Conservation (phyloP, 1,284 basidiomycete species). For the Neonothopanus nambi region DNA sequence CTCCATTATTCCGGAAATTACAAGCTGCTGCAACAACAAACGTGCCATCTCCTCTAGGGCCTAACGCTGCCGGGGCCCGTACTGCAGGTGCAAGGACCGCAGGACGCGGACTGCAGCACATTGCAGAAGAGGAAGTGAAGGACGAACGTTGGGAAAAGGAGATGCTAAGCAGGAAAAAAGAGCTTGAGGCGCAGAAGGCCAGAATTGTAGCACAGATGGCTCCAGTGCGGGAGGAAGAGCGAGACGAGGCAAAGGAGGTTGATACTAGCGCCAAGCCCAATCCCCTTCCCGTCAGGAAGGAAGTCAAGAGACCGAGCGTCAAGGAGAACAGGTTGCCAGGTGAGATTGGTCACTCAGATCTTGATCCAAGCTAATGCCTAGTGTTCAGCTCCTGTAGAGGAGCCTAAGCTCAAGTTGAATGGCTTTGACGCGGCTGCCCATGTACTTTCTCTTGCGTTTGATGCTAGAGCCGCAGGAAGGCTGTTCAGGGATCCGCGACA, state of each 20-base stretch:
- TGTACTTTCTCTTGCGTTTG: constrained; percentile 70
- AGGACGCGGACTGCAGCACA: constrained; percentile 43
- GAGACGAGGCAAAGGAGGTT: constrained; percentile 33
- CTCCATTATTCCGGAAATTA: constrained; percentile 46
- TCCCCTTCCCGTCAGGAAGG: constrained; percentile 35
- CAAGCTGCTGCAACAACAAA: constrained; percentile 32
- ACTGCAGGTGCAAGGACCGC: constrained; percentile 16
- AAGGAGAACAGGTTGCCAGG: constrained; percentile 30
- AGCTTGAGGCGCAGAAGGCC: constrained; percentile 84
- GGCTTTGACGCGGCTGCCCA: constrained; percentile 69
- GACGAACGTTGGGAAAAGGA: constrained; percentile 42
- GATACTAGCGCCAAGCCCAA: constrained; percentile 46
- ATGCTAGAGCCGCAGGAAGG: constrained; percentile 56
- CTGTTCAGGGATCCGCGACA: constrained; percentile 67
- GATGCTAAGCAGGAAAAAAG: constrained; percentile 62
- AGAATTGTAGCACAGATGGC: constrained; percentile 90
- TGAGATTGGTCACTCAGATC: constrained; percentile 9
- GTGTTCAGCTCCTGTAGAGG: constrained; percentile 21
- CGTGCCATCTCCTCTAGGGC: constrained; percentile 41
- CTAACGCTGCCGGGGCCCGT: constrained; percentile 14
- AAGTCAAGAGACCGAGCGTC: constrained; percentile 30
- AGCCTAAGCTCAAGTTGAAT: constrained; percentile 39
- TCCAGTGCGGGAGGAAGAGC: constrained; percentile 53
- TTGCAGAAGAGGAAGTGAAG: constrained; percentile 50
- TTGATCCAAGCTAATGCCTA: background rate